Percentiles rank a stretch among this genome's conserved stretches.
Evolutionary conservation across 2,329 filamentous ascomycete genomes (phyloP).

Genomic region (Rhytidhysteron rufulum): DNA sequence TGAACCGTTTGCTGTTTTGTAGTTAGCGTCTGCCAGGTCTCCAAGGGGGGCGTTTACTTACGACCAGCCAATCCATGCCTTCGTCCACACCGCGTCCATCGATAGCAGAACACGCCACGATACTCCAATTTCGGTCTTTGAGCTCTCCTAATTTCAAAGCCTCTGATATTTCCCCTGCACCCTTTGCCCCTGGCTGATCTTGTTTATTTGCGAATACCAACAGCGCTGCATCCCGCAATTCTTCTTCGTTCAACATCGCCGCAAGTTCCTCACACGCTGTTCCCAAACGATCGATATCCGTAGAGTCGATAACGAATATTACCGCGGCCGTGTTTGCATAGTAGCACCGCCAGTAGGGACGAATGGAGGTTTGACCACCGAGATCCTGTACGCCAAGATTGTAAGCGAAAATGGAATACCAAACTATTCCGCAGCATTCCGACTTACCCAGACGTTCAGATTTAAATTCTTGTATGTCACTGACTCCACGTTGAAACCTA

Average conservation of each 20-base stretch:
- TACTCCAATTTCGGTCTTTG: slow-evolving; percentile 97
- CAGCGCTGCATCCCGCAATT: slow-evolving; percentile 86
- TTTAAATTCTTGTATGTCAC: slow-evolving; percentile 98
- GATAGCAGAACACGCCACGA: slow-evolving; percentile 94
- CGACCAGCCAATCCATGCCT: slow-evolving; percentile 98
- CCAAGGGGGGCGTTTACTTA: slow-evolving; percentile 41
- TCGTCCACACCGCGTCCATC: slow-evolving; percentile 92
- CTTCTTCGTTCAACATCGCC: slow-evolving; percentile 96
- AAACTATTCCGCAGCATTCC: too few species aligned
- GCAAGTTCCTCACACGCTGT: slow-evolving; percentile 90
- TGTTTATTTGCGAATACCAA: slow-evolving; percentile 99
- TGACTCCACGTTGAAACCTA: slow-evolving; percentile 98
- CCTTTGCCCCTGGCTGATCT: slow-evolving; percentile 94
- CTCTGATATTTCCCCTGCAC: slow-evolving; percentile 94
- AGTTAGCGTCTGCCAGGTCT: not conserved
- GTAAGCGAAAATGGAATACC: too few species aligned
- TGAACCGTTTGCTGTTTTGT: slow-evolving; percentile 17
- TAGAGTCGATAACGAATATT: slow-evolving; percentile 97
- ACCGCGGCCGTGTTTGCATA: slow-evolving; percentile 98
- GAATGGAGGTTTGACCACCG: slow-evolving; percentile 96
- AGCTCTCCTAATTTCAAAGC: slow-evolving; percentile 85
- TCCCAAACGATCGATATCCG: slow-evolving; percentile 90
- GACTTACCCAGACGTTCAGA: slow-evolving; percentile 92
- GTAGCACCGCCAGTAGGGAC: slow-evolving; percentile 99
- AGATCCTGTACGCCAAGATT: slow-evolving; percentile 61